These are phyloP conservation scores for Ceratonia siliqua DNA, from an alignment of 306 rosid genomes.

Conservation along the genomic window DNA sequence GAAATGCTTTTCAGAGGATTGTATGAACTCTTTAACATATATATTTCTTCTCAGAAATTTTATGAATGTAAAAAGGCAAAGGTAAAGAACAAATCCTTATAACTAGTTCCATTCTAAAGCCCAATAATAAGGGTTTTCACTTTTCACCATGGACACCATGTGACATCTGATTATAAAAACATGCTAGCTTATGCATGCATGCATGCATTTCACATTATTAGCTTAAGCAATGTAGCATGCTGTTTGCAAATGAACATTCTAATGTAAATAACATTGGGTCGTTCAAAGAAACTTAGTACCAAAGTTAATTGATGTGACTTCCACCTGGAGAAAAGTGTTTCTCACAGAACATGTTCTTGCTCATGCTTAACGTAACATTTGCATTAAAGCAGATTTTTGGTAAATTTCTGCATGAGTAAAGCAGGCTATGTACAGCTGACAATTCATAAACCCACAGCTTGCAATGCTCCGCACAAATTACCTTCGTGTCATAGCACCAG, in stretches of 20 bases:
- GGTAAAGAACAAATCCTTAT: too few relatives aligned
- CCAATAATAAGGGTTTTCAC: background rate
- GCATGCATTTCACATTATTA: background rate
- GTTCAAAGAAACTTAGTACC: background rate
- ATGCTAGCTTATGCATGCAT: constrained; percentile 12
- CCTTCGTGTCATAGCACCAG: background rate
- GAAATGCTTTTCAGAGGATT: background rate
- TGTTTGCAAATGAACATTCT: background rate
- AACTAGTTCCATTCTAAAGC: background rate
- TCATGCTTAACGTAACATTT: background rate
- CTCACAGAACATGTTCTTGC: background rate
- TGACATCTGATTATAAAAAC: background rate
- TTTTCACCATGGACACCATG: background rate
- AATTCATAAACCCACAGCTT: background rate
- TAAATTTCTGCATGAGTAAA: background rate
- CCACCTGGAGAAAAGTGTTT: background rate
- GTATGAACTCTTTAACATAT: background rate
- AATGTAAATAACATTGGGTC: background rate
- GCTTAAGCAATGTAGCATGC: background rate
- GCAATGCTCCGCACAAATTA: background rate
- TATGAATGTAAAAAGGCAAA: background rate
- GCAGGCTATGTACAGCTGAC: background rate
- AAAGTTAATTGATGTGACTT: background rate
- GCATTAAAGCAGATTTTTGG: background rate
- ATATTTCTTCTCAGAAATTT: background rate